Percentiles rank a stretch among this genome's conserved stretches.
These are phyloP conservation scores for Aureobasidium pullulans DNA, from an alignment of 2,329 filamentous ascomycete species.

Conservation along the genomic window DNA sequence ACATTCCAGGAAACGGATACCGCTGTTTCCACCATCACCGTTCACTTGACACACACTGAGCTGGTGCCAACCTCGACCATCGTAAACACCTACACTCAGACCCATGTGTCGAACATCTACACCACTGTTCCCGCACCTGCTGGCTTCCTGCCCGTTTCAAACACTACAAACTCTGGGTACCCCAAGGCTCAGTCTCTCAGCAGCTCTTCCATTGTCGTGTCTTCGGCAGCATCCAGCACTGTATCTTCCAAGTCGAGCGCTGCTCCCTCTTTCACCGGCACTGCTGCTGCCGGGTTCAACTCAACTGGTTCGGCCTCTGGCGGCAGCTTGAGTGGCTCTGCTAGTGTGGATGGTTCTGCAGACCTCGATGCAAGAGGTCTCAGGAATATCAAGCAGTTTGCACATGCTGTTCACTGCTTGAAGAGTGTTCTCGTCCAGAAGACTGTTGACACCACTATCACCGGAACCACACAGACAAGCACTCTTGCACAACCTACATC, in stretches of 20 bases:
- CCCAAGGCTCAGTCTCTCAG: neutral
- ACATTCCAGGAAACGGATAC: constrained; percentile 3
- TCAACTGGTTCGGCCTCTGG: neutral
- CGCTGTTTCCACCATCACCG: neutral
- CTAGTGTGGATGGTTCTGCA: neutral
- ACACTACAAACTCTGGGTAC: neutral
- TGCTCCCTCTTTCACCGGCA: neutral
- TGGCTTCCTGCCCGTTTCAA: neutral
- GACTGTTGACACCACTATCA: neutral
- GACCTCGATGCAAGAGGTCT: neutral
- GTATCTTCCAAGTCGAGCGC: neutral
- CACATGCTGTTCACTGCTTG: constrained; percentile 3
- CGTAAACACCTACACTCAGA: neutral
- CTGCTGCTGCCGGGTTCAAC: neutral
- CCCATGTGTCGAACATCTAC: neutral
- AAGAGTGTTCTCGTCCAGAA: constrained; percentile 11
- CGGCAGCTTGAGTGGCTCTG: neutral
- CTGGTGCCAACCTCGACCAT: constrained; percentile 4
- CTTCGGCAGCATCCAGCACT: neutral
- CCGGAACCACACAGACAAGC: constrained; percentile 9
- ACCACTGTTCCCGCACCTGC: neutral
- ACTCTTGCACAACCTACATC: constrained; percentile 7
- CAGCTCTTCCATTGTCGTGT: neutral
- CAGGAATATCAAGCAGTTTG: constrained; percentile 5
- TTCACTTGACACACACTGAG: neutral